Conservation (phyloP, 2,329 filamentous ascomycete genomes). For the Alternaria consortialis region DNA sequence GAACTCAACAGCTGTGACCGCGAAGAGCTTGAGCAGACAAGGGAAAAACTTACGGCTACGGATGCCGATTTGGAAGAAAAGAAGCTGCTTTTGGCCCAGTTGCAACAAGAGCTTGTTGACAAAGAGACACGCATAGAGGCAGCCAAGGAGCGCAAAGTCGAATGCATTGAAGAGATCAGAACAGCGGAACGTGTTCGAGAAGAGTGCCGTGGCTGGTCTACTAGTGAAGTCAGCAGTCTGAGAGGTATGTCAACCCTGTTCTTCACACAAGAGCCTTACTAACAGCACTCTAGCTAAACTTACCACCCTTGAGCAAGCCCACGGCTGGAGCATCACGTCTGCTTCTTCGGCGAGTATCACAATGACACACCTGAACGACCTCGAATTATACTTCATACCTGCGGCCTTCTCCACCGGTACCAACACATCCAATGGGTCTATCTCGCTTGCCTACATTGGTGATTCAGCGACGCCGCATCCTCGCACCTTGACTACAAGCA, state of each 20-base stretch:
- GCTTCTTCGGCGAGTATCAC: slow-evolving; percentile 70
- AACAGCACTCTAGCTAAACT: slow-evolving; percentile 66
- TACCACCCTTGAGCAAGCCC: slow-evolving; percentile 68
- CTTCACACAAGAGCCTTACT: slow-evolving; percentile 33
- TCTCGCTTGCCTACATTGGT: slow-evolving; percentile 76
- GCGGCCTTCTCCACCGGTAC: slow-evolving; percentile 63
- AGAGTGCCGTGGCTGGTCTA: slow-evolving; percentile 88
- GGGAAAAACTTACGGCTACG: slow-evolving; percentile 71
- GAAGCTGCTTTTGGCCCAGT: slow-evolving; percentile 70
- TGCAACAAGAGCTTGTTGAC: slow-evolving; percentile 72
- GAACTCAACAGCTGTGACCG: slow-evolving; percentile 84
- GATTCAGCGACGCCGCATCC: slow-evolving; percentile 64
- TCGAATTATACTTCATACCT: slow-evolving; percentile 77
- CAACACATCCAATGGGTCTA: slow-evolving; percentile 58
- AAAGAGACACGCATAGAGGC: slow-evolving; percentile 72
- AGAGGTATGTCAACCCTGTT: slow-evolving; percentile 67
- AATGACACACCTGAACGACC: slow-evolving; percentile 75
- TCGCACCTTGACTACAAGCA: slow-evolving; percentile 68
- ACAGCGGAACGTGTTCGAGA: slow-evolving; percentile 85
- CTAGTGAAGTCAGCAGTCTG: slow-evolving; percentile 79
- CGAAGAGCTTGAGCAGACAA: slow-evolving; percentile 76
- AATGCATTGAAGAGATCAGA: slow-evolving; percentile 76
- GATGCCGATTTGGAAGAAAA: slow-evolving; percentile 76
- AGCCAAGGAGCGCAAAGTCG: slow-evolving; percentile 71
- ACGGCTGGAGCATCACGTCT: slow-evolving; percentile 75